These are phyloP conservation scores for Amanita jacksonii DNA, from an alignment of 768 basidiomycete species.

Conservation along the genomic window DNA sequence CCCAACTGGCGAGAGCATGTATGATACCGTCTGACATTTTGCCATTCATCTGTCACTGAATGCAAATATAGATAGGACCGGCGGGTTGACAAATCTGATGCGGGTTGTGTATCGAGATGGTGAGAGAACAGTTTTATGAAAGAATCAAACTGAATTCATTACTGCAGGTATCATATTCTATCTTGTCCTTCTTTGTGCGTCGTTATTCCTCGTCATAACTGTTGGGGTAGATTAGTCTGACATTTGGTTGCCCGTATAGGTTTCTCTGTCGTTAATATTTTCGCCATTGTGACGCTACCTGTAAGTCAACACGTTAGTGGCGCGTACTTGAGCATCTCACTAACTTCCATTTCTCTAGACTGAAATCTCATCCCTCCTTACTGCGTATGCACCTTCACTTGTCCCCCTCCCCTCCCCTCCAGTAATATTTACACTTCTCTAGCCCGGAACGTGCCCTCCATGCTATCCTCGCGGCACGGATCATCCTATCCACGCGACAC, in stretches of 20 bases:
- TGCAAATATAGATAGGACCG: not conserved
- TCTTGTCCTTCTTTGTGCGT: slow-evolving; percentile 7
- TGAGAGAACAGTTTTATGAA: not conserved
- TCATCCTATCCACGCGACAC: slow-evolving; percentile 2
- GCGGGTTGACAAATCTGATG: slow-evolving; percentile 7
- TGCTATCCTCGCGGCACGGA: slow-evolving; percentile 4
- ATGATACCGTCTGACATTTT: not conserved
- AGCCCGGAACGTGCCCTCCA: slow-evolving; percentile 7
- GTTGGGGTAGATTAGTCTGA: not conserved
- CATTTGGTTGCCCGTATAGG: not conserved
- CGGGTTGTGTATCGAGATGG: slow-evolving; percentile 6
- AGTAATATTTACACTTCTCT: not conserved
- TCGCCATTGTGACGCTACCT: slow-evolving; percentile 1
- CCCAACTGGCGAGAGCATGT: slow-evolving; percentile 2
- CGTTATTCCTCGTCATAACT: not conserved
- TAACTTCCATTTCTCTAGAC: not conserved
- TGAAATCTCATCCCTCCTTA: slow-evolving; percentile 3
- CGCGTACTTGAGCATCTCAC: not conserved
- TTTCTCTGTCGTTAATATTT: slow-evolving; percentile 7
- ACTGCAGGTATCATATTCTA: slow-evolving; percentile 5
- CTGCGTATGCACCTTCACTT: not conserved
- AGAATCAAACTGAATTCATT: not conserved
- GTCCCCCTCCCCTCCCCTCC: not conserved
- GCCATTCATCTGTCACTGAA: not conserved
- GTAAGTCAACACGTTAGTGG: not conserved